Evolutionary conservation across 2,329 filamentous ascomycete species (phyloP), one percentile per base, ranked within the genome.

Genomic region (Aureobasidium sp.): DNA sequence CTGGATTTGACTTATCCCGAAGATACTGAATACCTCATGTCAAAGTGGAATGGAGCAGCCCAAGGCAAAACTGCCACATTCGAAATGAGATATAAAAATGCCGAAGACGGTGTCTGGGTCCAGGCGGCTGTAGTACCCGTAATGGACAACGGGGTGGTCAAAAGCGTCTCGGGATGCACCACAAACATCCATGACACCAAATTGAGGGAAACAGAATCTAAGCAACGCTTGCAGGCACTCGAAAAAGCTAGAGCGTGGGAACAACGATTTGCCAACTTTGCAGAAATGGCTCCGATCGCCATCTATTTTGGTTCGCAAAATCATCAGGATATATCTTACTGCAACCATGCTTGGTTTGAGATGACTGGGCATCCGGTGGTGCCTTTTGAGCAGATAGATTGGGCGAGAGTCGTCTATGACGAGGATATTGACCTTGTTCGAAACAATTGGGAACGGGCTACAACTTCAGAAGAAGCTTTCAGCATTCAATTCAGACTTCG

Each of bases 331-430:
- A 11, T 49, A 11, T 39, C 38, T 34, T 49, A 48, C 30, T 77
- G 4, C 51, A 77, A 77, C 30, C 71, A 74, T 2, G 68, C 69
- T 3, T 77, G 72, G 56, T 77, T 71, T 51, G 71, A 74, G 29
- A 71, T 77, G 68, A 75, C 71, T 0, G 72, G 72, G 0, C 69
- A 72, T 34, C 60, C 62, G 0, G 61, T 69, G 21, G 70, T 73
- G 2, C 37, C 40, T 0, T 62, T 70, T 7, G 65, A 63, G 17
- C 67, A 73, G 21, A 70, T 74, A 58, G 69, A 68, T 0, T 77
- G 71, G 65, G 65, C 70, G 42, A 65, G 71, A 4, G 63, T 70
- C 16, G 66, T 78, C 29, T 59, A 64, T 5, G 68, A 70, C 2
- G 62, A 61, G 21, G 71, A 71, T 25, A 50, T 8, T 44, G 24